phyloP scores from a whole-genome alignment of 495 filamentous ascomycete species.

The Penicillium psychrofluorescens region DNA sequence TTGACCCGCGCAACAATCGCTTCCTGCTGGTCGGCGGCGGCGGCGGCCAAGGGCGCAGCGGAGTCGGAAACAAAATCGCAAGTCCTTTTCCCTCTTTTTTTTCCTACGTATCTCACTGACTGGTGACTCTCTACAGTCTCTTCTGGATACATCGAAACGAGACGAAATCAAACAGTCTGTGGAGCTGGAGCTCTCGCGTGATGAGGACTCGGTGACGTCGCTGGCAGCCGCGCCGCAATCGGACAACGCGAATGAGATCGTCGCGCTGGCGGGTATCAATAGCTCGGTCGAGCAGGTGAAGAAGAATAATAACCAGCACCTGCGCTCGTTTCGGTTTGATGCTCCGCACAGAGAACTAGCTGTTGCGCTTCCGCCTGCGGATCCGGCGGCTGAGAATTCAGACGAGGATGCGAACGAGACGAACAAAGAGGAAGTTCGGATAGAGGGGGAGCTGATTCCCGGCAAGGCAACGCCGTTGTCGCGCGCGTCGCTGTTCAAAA shows the following conservation, averaged over 20 bases:
- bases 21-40: constrained; percentile 83
- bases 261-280: constrained; percentile 80
- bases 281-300: constrained; percentile 62
- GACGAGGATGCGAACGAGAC: constrained; percentile 20
- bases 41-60: constrained; percentile 76
- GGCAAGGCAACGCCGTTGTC: constrained; percentile 48
- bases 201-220: constrained; percentile 89
- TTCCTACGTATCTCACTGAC: not conserved
- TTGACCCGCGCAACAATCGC: constrained; percentile 70
- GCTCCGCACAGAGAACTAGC: constrained; percentile 17
- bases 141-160: constrained; percentile 60
- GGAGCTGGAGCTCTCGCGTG: constrained; percentile 71
- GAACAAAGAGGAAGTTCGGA: constrained; percentile 6
- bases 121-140: constrained; percentile 36
- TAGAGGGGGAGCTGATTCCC: constrained; percentile 9
- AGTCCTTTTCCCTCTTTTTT: constrained; percentile 17
- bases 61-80: constrained; percentile 87
- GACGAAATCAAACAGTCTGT: constrained; percentile 55
- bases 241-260: constrained; percentile 38
- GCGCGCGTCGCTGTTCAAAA: constrained; percentile 56
- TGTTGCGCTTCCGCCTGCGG: no score
- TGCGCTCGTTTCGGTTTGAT: constrained; percentile 68
- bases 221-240: constrained; percentile 56
- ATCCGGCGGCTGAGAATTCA: constrained; percentile 5
- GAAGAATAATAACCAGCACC: constrained; percentile 78